Conservation (phyloP, 306 rosid species). For the Spatholobus suberectus region DNA sequence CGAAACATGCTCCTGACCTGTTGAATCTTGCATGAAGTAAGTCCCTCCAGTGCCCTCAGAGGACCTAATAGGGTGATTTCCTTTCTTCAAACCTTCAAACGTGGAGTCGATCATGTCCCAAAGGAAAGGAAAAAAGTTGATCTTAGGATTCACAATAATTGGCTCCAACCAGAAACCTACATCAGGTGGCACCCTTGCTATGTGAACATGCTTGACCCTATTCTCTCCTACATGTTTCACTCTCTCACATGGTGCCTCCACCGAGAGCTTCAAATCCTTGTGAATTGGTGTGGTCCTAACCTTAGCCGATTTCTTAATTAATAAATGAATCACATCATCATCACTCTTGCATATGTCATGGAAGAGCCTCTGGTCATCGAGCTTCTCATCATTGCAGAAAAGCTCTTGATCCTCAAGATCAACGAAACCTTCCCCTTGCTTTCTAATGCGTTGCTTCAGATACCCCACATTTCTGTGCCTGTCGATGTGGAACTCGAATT, state of each 20-base stretch:
- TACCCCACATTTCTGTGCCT: conserved; percentile 63
- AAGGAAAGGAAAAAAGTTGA: conserved; percentile 41
- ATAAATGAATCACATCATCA: conserved; percentile 60
- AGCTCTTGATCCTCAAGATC: conserved; percentile 69
- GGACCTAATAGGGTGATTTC: conserved; percentile 55
- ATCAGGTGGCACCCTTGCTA: conserved; percentile 41
- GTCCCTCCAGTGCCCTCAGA: conserved; percentile 78
- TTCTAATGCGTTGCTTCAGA: conserved; percentile 58
- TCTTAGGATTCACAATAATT: conserved; percentile 46
- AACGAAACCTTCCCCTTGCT: conserved; percentile 48
- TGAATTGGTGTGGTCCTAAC: conserved; percentile 48
- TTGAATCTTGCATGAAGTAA: conserved; percentile 74
- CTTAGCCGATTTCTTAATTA: conserved; percentile 62
- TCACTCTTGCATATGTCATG: conserved; percentile 58
- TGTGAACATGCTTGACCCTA: conserved; percentile 17
- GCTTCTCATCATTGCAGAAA: conserved; percentile 65
- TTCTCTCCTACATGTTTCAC: conserved; percentile 32
- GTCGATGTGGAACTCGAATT: conserved; percentile 57
- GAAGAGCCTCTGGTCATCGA: conserved; percentile 59
- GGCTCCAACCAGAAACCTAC: conserved; percentile 57
- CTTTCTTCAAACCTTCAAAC: conserved; percentile 53
- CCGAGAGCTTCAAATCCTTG: conserved; percentile 58
- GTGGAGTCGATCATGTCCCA: conserved; percentile 57
- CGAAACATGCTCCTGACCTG: conserved; percentile 63
- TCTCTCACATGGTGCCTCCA: conserved; percentile 46